Evolutionary conservation across 495 filamentous ascomycete genomes (phyloP), one percentile per base, ranked within the genome.

Genomic region (Tuber calosporum): DNA sequence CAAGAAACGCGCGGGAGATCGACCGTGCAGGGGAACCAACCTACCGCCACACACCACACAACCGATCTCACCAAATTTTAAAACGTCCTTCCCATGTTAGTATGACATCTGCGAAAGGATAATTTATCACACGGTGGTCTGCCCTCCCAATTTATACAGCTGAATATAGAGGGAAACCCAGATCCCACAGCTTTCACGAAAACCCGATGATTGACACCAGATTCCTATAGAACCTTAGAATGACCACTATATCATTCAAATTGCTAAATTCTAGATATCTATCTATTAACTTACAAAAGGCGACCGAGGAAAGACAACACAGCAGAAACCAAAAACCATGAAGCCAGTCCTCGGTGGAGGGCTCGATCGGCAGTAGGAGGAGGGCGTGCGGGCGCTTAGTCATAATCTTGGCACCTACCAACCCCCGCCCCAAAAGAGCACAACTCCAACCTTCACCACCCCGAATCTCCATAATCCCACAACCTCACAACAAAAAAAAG

Each of bases 11-110:
- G 45, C 53, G 26, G 53, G 53, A 62, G 53, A 62, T 62, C 53
- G 53, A 62, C 53, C 53, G 53, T 62, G 53, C 53, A 62, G 53
- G 53, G 53, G n/a, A 62, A 34, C 26, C 11, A 53, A n/a, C 48
- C 48, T n/a, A 53, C 13, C 45, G 5, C 5, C 45, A 20, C 22
- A 8, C 45, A 45, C 43, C n/a, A 45, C 43, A 41, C 42, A 19
- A 19, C 45, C 41, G n/a, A 30, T 4, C 48, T n/a, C 11, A 58
- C 48, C 53, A 17, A 30, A 62, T 13, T 15, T 15, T 6, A 17
- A 26, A 62, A 11, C 3, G 11, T 26, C 53, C 26, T 13, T 62
- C 26, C n/a, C 53, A 62, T 62, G 26, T 17, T 34, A 4, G 9
- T n/a, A n/a, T n/a, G n/a, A n/a, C 11, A 62, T 6, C 13, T 13